Evolutionary conservation across 306 rosid species (phyloP).

Genomic region (Rosa multiflora): DNA sequence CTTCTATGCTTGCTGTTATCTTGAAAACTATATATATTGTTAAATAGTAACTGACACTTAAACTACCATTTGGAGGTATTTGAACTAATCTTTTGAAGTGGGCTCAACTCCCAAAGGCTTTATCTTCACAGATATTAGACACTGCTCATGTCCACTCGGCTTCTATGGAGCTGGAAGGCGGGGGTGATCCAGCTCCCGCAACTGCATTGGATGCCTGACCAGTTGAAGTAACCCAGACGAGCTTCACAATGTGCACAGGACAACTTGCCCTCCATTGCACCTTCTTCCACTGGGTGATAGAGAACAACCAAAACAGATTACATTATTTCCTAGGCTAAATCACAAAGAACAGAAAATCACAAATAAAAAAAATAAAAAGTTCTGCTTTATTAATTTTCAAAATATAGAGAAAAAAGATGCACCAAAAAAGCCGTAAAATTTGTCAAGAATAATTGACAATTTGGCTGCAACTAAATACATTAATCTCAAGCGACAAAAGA

Average conservation of each 20-base stretch:
- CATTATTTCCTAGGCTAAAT: constrained; percentile 13
- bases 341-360: neutral
- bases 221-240: constrained; percentile 90
- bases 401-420: neutral
- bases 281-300: constrained; percentile 79
- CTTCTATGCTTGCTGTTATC: constrained; percentile 20
- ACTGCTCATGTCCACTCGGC: constrained; percentile 73
- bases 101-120: constrained; percentile 7
- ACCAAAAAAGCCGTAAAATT: neutral
- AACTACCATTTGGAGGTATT: constrained; percentile 16
- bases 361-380: neutral
- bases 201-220: constrained; percentile 97
- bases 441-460: neutral
- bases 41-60: constrained; percentile 25
- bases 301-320: constrained; percentile 23
- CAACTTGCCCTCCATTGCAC: constrained; percentile 89
- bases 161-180: constrained; percentile 90
- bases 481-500: neutral
- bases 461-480: neutral
- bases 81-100: constrained; percentile 4
- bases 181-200: constrained; percentile 99
- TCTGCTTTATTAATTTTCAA: neutral
- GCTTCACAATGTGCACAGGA: constrained; percentile 85
- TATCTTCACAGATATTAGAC: constrained; percentile 34
- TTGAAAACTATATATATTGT: constrained; percentile 21